A percentile compares a stretch with the other conserved stretches of the same genome.
phyloP scores from a whole-genome alignment of 2,329 filamentous ascomycete genomes.

The Parastagonospora avenae region DNA sequence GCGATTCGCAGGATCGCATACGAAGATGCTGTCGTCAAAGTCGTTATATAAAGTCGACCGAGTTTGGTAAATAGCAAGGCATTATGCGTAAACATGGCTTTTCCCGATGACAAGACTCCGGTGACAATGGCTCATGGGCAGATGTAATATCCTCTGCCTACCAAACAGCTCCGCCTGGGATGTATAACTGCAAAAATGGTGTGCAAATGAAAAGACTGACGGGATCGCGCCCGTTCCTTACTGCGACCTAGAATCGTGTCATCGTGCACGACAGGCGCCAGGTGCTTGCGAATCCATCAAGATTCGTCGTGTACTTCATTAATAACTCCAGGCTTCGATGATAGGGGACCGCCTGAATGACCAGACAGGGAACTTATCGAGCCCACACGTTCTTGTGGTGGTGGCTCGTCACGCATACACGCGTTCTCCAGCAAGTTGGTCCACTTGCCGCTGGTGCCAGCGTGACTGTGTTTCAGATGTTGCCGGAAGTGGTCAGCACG shows the following conservation, averaged over 20 bases:
- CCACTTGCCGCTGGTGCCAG: constrained; percentile 96
- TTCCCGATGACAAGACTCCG: constrained; percentile 8
- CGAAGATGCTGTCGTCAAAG: constrained; percentile 15
- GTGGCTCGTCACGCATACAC: constrained; percentile 89
- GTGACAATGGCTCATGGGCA: no score
- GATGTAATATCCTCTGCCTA: no score
- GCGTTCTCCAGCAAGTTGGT: constrained; percentile 97
- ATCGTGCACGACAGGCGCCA: background rate
- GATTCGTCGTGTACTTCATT: constrained; percentile 48
- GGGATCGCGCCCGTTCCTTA: background rate
- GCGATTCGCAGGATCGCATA: background rate
- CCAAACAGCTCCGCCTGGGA: no score
- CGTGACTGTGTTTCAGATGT: constrained; percentile 96
- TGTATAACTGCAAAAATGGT: background rate
- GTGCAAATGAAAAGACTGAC: background rate
- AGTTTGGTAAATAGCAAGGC: constrained; percentile 9
- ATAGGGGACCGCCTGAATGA: constrained; percentile 30
- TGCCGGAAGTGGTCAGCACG: constrained; percentile 97
- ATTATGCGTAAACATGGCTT: constrained; percentile 15
- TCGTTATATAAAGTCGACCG: constrained; percentile 16
- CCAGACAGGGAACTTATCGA: constrained; percentile 40
- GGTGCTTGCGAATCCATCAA: constrained; percentile 18
- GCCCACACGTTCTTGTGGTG: constrained; percentile 52
- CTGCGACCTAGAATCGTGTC: background rate
- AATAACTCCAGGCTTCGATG: constrained; percentile 45